These are phyloP conservation scores for Saccharomyces hybrid DNA, from an alignment of 1,139 yeast genomes.

Conservation along the genomic window DNA sequence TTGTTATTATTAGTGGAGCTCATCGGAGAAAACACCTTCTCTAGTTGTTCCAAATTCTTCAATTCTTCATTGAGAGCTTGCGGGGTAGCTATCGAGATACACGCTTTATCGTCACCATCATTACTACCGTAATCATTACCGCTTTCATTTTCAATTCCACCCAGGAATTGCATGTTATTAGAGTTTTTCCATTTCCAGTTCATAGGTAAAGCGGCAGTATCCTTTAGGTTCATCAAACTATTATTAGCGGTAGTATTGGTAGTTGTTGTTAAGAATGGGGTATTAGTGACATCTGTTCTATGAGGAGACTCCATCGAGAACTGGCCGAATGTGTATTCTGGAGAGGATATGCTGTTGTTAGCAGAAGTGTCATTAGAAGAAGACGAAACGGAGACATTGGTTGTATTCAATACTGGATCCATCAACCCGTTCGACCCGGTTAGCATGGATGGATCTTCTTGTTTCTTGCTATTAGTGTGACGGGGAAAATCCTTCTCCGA, in stretches of 20 bases:
- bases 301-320: conserved; percentile 5
- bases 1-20: neutral
- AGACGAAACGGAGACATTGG: conserved; percentile 5
- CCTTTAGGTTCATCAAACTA: conserved; percentile 8
- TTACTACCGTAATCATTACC: too few relatives aligned
- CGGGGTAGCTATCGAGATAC: neutral
- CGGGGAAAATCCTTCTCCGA: neutral
- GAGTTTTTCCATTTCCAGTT: neutral
- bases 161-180: neutral
- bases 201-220: neutral
- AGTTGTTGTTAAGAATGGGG: conserved; percentile 1
- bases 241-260: conserved; percentile 8
- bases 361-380: conserved; percentile 1
- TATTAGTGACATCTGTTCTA: conserved; percentile 3
- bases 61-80: neutral
- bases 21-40: neutral
- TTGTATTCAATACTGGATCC: conserved; percentile 1
- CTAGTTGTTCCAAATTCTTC: neutral
- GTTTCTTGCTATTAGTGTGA: neutral
- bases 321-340: conserved; percentile 6
- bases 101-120: neutral
- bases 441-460: neutral
- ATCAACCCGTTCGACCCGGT: neutral
- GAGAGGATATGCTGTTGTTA: conserved; percentile 4
- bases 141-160: neutral